A percentile compares a stretch with the other conserved stretches of the same genome.
These are phyloP conservation scores for Penicillium antarcticum DNA, from an alignment of 495 filamentous ascomycete genomes.

Conservation along the genomic window DNA sequence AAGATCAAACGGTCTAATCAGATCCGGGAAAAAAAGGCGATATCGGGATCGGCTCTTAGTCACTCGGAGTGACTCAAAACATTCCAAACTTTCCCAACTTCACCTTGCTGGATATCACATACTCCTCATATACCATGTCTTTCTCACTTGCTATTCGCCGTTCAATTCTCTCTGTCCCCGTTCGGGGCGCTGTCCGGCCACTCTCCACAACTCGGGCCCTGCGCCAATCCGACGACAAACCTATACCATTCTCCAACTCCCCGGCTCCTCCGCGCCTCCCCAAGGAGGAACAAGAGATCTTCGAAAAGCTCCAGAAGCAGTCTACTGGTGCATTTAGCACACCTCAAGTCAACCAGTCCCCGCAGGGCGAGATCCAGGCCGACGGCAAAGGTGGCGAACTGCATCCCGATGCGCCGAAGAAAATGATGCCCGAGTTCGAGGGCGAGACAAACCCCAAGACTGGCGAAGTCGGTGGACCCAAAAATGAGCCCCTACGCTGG, in stretches of 20 bases:
- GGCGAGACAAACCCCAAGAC: conserved; percentile 91
- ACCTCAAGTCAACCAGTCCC: conserved; percentile 37
- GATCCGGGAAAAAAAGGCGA: conserved; percentile 25
- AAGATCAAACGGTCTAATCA: background rate
- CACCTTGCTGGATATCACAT: conserved; percentile 2
- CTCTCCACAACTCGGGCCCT: conserved; percentile 32
- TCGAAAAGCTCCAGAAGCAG: conserved; percentile 75
- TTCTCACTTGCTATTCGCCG: conserved; percentile 14
- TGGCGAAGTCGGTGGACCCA: conserved; percentile 94
- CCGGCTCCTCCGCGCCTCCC: conserved; percentile 83
- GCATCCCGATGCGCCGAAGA: conserved; percentile 67
- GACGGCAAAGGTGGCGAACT: conserved; percentile 56
- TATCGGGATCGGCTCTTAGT: conserved; percentile 38
- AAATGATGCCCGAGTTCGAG: conserved; percentile 87
- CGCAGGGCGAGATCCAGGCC: conserved; percentile 39
- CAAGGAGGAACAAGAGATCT: conserved; percentile 85
- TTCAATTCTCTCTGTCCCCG: conserved; percentile 13
- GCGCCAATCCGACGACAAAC: conserved; percentile 28
- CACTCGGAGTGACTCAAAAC: conserved; percentile 20
- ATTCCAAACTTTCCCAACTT: conserved; percentile 3
- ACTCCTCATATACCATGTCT: conserved; percentile 11
- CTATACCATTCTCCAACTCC: conserved; percentile 40
- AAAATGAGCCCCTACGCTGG: conserved; percentile 96
- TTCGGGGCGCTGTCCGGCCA: conserved; percentile 24
- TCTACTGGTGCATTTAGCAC: conserved; percentile 75